Evolutionary conservation across 2,329 filamentous ascomycete species (phyloP).

Genomic region (Emmonsia crescens): DNA sequence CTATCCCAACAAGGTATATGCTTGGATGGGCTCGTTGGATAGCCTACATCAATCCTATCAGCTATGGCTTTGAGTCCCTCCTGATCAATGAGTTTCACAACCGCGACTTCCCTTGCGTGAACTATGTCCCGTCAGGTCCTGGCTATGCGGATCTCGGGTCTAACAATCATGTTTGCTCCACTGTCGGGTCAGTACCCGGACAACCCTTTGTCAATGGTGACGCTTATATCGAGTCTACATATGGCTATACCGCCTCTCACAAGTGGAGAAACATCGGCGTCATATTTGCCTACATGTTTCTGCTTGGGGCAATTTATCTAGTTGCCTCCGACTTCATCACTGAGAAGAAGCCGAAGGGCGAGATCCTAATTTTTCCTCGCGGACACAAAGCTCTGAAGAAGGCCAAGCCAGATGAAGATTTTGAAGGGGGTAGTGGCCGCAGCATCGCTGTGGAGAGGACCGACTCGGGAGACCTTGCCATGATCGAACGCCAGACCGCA

Average conservation of each 20-base stretch:
- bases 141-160: slow-evolving; percentile 26
- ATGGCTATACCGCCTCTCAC: slow-evolving; percentile 47
- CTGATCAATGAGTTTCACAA: slow-evolving; percentile 73
- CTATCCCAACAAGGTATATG: slow-evolving; percentile 46
- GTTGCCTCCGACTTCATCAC: slow-evolving; percentile 50
- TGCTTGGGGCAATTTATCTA: slow-evolving; percentile 60
- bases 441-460: not conserved
- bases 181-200: slow-evolving; percentile 49
- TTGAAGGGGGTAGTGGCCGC: not conserved
- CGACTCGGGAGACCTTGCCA: not conserved
- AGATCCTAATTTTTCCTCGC: slow-evolving; percentile 62
- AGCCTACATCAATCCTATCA: slow-evolving; percentile 66
- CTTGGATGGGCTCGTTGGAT: slow-evolving; percentile 79
- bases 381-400: slow-evolving; percentile 27
- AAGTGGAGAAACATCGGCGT: slow-evolving; percentile 63
- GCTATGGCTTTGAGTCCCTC: slow-evolving; percentile 68
- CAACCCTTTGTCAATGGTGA: slow-evolving; percentile 45
- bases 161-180: slow-evolving; percentile 44
- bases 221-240: slow-evolving; percentile 43
- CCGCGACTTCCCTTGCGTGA: slow-evolving; percentile 45
- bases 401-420: not conserved
- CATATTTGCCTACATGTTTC: slow-evolving; percentile 42
- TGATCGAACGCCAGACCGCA: slow-evolving; percentile 28
- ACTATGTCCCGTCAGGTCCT: slow-evolving; percentile 32
- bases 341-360: slow-evolving; percentile 62